phyloP scores from a whole-genome alignment of 441 rosid species.

The Bruguiera hainesii region DNA sequence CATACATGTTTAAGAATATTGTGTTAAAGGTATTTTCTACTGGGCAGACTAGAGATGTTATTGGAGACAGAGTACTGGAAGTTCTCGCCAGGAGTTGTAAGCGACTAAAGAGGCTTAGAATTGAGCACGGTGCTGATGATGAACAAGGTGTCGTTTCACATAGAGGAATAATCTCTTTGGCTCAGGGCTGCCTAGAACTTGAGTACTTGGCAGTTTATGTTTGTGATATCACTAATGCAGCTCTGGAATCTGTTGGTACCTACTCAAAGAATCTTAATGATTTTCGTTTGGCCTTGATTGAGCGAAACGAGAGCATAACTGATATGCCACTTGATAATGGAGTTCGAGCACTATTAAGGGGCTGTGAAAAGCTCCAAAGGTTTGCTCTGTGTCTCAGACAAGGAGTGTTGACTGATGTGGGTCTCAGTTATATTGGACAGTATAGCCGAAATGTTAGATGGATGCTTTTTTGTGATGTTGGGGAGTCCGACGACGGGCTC shows the following conservation, averaged over 20 bases:
- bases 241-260: constrained; percentile 66
- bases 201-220: constrained; percentile 84
- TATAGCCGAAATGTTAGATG: constrained; percentile 74
- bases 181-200: constrained; percentile 78
- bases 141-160: constrained; percentile 86
- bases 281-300: constrained; percentile 86
- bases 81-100: constrained; percentile 69
- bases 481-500: constrained; percentile 71
- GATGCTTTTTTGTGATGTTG: constrained; percentile 93
- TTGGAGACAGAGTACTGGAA: constrained; percentile 91
- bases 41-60: constrained; percentile 88
- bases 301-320: constrained; percentile 58
- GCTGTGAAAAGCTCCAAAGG: constrained; percentile 74
- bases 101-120: constrained; percentile 74
- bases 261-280: constrained; percentile 62
- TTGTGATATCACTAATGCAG: constrained; percentile 72
- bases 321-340: constrained; percentile 91
- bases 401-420: constrained; percentile 76
- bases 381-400: constrained; percentile 75
- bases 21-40: constrained; percentile 12
- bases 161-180: constrained; percentile 72
- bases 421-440: constrained; percentile 68
- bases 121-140: constrained; percentile 91
- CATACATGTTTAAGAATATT: neutral
- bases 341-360: constrained; percentile 71